A percentile compares a stretch with the other conserved stretches of the same genome.
Evolutionary conservation across 352 stramenopile species (phyloP).

Genomic region (Phytopythium sindhum): DNA sequence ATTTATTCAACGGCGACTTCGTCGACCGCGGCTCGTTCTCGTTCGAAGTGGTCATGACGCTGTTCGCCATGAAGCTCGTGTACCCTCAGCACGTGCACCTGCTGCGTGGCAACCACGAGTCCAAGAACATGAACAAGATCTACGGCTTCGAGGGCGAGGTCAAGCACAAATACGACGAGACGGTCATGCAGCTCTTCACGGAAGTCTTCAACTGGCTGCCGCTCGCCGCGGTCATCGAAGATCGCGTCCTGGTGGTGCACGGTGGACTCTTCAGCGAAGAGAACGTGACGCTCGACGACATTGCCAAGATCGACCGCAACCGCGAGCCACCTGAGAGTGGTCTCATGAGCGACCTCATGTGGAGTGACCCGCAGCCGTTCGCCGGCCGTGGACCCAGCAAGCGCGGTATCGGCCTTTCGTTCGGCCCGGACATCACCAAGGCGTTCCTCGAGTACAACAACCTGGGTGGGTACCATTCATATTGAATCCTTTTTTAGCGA

Average conservation of each 20-base stretch:
- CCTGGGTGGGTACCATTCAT: slow-evolving; percentile 56
- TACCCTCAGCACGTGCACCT: slow-evolving; percentile 93
- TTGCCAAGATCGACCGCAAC: slow-evolving; percentile 95
- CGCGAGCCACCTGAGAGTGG: slow-evolving; percentile 93
- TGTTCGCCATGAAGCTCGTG: slow-evolving; percentile 96
- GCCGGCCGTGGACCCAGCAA: slow-evolving; percentile 93
- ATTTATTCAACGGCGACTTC: slow-evolving; percentile 99
- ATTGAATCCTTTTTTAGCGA: not conserved
- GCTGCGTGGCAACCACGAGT: slow-evolving; percentile 97
- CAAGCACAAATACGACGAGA: slow-evolving; percentile 99
- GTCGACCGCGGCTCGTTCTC: slow-evolving; percentile 98
- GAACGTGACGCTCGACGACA: slow-evolving; percentile 92
- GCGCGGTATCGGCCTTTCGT: slow-evolving; percentile 96
- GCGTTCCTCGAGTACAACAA: slow-evolving; percentile 96
- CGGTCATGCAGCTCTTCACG: slow-evolving; percentile 99
- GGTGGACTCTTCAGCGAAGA: slow-evolving; percentile 95
- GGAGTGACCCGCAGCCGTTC: slow-evolving; percentile 97
- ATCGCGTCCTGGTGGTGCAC: slow-evolving; percentile 97
- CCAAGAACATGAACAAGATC: slow-evolving; percentile 99
- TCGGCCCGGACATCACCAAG: slow-evolving; percentile 97
- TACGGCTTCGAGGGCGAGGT: slow-evolving; percentile 99
- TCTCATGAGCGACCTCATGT: slow-evolving; percentile 91
- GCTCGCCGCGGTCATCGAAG: slow-evolving; percentile 92
- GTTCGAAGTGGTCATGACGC: slow-evolving; percentile 97
- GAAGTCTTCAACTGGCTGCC: slow-evolving; percentile 98